Base-by-base conservation (phyloP, 768 basidiomycete genomes). In the Crepidotus variabilis region DNA sequence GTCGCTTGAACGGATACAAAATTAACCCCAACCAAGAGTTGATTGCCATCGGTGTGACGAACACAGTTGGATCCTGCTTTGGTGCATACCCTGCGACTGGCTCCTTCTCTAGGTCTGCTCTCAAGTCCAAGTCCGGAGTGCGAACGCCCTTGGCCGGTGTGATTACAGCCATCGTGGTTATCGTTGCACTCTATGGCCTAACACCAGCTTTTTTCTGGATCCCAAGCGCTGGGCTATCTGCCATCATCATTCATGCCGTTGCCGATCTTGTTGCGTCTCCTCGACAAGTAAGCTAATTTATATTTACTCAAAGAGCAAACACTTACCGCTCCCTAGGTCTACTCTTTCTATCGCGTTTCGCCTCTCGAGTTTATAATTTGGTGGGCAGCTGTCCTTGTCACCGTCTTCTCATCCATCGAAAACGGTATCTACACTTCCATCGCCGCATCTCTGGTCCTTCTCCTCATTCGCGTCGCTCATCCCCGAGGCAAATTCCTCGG, bases 41-140 rank as follows among this genome's bases (percentile, higher is more conserved):
- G 50, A 90, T 98, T 63, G 94, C 96, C 43, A 98, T 99, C 62
- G 96, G 96, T n/a, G 92, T 98, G 18, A 90, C 94, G 16, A 96
- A 96, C 71, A 91, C 91, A 1, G 66, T 97, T 60, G 96, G 96
- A 2, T 88, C 92, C 14, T 76, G 90, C 62, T 98, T 99, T 70
- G 82, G 78, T 47, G 96, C 94, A 0, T 98, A 97, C 70, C 95
- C 97, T 8, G 92, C 96, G 0, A 99, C 97, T 11, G 97, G 97
- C 1, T 98, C 95, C 0, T 99, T 99, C 82, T 97, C 95, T 36
- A 90, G 97, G n/a, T 91, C 94, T 2, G 97, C 97, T 1, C 77
- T 99, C 67, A 94, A 97, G 72, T 86, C 91, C 28, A 98, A 96
- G 71, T 95, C 92, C 0, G 97, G 97, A 49, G 96, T 98, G n/a